phyloP scores from a whole-genome alignment of 164 flowering plant species.

The Cinnamomum micranthum region DNA sequence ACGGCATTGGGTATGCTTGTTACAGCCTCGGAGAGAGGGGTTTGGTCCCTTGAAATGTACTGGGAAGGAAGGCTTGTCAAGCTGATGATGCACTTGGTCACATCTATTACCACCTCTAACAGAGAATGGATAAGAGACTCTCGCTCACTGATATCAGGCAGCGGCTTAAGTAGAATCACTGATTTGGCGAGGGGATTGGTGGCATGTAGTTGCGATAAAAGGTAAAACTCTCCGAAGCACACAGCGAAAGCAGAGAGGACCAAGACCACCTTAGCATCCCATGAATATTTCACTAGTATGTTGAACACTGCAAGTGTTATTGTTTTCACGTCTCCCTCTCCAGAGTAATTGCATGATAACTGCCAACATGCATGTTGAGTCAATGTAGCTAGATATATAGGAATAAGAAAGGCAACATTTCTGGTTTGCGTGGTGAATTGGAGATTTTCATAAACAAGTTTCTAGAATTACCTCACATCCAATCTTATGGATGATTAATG shows the following conservation, averaged over 20 bases:
- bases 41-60: slow-evolving; percentile 33
- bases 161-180: slow-evolving; percentile 33
- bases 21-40: slow-evolving; percentile 26
- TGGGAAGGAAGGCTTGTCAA: slow-evolving; percentile 38
- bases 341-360: slow-evolving; percentile 57
- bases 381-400: neutral
- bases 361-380: slow-evolving; percentile 14
- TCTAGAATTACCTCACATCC: slow-evolving; percentile 46
- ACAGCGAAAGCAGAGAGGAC: slow-evolving; percentile 41
- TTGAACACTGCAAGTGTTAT: slow-evolving; percentile 43
- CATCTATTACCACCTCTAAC: slow-evolving; percentile 30
- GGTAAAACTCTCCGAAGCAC: slow-evolving; percentile 48
- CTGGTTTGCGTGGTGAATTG: neutral
- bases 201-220: slow-evolving; percentile 29
- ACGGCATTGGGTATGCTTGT: slow-evolving; percentile 42
- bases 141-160: slow-evolving; percentile 49
- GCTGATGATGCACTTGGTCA: slow-evolving; percentile 39
- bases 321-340: slow-evolving; percentile 53
- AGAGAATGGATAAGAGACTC: slow-evolving; percentile 37
- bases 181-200: slow-evolving; percentile 42
- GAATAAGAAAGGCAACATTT: neutral
- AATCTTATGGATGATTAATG: slow-evolving; percentile 36
- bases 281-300: slow-evolving; percentile 35
- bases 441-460: neutral
- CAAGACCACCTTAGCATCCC: slow-evolving; percentile 52